Base-by-base conservation (phyloP, 176 grass and related monocot species). In the Musa itinerans region DNA sequence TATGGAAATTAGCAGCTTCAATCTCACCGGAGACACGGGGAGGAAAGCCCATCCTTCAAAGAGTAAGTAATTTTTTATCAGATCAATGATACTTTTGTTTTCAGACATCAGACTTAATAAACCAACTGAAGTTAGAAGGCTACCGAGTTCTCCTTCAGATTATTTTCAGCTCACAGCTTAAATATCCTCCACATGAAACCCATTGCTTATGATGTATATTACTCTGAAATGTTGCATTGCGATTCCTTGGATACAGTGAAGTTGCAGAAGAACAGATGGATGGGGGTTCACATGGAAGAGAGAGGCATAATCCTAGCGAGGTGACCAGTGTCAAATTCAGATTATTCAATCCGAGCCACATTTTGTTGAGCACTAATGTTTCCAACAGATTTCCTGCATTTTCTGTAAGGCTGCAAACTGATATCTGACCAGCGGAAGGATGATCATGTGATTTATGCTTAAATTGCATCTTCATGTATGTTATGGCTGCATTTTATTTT, bases 1-100 rank as follows among this genome's bases (percentile, higher is more conserved):
- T 87, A 75, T 59, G 86, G 86, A 27, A 93, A 85, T 82, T 98
- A 77, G 19, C 51, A 53, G 43, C 68, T 50, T 50, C 11, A 70
- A 49, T 70, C 43, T 34, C n/a, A 48, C 15, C 0, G 21, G 78
- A 89, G 75, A 34, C 75, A 0, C n/a, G n/a, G 2, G 34, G 10
- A 70, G 68, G 15, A 50, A 51, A 6, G 15, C 1, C 1, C 13
- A 13, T 29, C 24, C 63, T 65, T 11, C 0, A 67, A 67, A 27
- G 23, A 8, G 3, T 67, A 29, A 15, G 48, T 50, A 50, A 70
- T 11, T 48, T 50, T 29, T 69, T 69, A 16, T 48, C 17, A n/a
- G 21, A 11, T 65, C 3, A 25, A 65, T 65, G 34, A 43, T 43
- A 6, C 34, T 6, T 43, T 43, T 6, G 34, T 43, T 43, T 43